A percentile compares a stretch with the other conserved stretches of the same genome.
phyloP scores from a whole-genome alignment of 2,329 filamentous ascomycete genomes.

The Ceratocystis albifundus region DNA sequence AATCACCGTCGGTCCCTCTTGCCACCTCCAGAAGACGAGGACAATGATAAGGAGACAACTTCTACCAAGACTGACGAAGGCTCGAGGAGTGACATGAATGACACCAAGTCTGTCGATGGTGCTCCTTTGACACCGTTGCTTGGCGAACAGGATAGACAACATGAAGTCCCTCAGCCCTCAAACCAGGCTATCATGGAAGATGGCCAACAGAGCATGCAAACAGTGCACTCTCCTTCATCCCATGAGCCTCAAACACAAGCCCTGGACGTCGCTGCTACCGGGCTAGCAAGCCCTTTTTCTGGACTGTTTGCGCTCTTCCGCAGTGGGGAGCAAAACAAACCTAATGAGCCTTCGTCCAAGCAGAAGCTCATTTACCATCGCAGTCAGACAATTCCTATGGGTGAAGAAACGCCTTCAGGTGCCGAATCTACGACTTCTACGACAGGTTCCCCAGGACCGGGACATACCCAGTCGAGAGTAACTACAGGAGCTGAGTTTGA shows the following conservation, averaged over 20 bases:
- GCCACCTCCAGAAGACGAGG: conserved; percentile 33
- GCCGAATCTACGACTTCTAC: neutral
- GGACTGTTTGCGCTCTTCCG: conserved; percentile 66
- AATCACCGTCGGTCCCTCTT: conserved; percentile 36
- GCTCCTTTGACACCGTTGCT: conserved; percentile 30
- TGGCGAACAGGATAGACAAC: conserved; percentile 32
- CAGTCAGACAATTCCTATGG: conserved; percentile 57
- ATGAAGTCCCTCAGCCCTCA: conserved; percentile 59
- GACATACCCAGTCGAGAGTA: conserved; percentile 32
- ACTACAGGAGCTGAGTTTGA: conserved; percentile 42
- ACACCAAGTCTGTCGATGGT: conserved; percentile 30
- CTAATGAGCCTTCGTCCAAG: conserved; percentile 43
- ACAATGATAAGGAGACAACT: conserved; percentile 25
- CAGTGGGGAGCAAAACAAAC: conserved; percentile 41
- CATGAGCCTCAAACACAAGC: conserved; percentile 25
- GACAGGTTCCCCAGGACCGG: neutral
- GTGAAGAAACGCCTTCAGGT: neutral
- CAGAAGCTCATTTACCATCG: conserved; percentile 61
- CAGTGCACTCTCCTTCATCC: conserved; percentile 31
- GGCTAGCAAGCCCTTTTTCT: conserved; percentile 39
- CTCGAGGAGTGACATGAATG: neutral
- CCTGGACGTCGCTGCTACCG: conserved; percentile 24
- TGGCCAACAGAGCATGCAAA: conserved; percentile 43
- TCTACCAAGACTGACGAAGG: neutral
- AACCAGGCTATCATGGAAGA: conserved; percentile 56